Evolutionary conservation across 2,329 filamentous ascomycete genomes (phyloP).

Genomic region (Fusarium staphyleae): DNA sequence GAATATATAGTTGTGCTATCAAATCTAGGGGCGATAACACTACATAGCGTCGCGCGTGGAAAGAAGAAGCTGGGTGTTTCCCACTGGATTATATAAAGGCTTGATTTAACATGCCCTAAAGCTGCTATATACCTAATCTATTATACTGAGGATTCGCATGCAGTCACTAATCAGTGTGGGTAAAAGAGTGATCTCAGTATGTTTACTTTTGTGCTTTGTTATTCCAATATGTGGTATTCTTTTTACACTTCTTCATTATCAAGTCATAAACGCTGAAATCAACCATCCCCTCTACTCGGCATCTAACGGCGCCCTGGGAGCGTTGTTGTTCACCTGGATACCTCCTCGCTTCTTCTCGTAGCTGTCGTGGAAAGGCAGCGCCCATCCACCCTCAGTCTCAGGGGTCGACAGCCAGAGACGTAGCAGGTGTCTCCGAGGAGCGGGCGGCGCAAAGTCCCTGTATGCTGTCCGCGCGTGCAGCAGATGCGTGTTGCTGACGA

Average conservation of each 20-base stretch:
- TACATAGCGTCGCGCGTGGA: too few species aligned
- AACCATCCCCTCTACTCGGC: conserved; percentile 65
- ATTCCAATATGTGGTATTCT: conserved; percentile 1
- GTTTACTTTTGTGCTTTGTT: neutral
- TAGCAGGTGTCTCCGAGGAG: conserved; percentile 78
- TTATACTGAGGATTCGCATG: too few species aligned
- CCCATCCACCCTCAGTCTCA: conserved; percentile 84
- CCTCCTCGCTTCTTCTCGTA: conserved; percentile 87
- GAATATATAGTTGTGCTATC: too few species aligned
- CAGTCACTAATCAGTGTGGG: too few species aligned
- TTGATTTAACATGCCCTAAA: too few species aligned
- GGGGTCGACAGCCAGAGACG: conserved; percentile 85
- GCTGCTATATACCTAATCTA: too few species aligned
- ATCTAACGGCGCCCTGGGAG: conserved; percentile 77
- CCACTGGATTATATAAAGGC: too few species aligned
- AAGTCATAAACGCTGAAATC: conserved; percentile 17
- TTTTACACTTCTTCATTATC: conserved; percentile 20
- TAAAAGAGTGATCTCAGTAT: too few species aligned
- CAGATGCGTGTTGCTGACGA: conserved; percentile 80
- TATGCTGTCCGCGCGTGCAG: conserved; percentile 85
- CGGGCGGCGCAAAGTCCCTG: conserved; percentile 68
- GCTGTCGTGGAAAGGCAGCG: conserved; percentile 80
- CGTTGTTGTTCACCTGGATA: conserved; percentile 83
- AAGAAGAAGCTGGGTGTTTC: too few species aligned
- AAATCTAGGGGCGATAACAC: too few species aligned